Base-by-base conservation (phyloP, 345 rosid genomes). In the Luvunga scandens region DNA sequence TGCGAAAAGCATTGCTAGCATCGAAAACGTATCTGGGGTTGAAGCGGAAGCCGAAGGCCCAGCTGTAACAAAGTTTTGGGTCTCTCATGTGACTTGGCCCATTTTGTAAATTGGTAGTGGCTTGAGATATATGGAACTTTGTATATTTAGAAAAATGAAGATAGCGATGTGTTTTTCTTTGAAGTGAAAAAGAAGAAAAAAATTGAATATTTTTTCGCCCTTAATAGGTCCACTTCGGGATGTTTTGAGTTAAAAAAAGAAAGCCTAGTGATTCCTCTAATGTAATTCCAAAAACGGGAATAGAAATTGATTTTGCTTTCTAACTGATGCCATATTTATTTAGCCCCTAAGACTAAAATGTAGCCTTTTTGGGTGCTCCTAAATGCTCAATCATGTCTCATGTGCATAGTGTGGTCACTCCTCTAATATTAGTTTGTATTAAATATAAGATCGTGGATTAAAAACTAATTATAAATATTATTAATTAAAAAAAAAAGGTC, bases 1-100 rank as follows among this genome's bases (percentile, higher is more conserved):
- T 14, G 5, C 13, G 5, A 12, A 45, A 45, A 12, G 18, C 3
- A 10, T 4, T 1, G 0, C 0, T 1, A 12, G 0, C 16, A 45
- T 45, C 1, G 7, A 53, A 18, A 53, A 18, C 18, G 22, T 1
- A 1, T 19, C 6, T 0, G 0, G 22, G 7, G 7, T 53, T 53
- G 22, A 4, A 53, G 57, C 21, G 6, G 22, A 50, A 28, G 0
- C n/a, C 13, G 5, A 28, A 70, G 30, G 73, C 73, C 61, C 61
- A 70, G 0, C 4, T 28, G 2, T 16, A 4, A 53, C 0, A 1
- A 18, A 19, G 22, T 1, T 53, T 18, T 53, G 0, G 57, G 57
- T 53, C 16, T 53, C 57, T 53, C 18, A 9, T 18, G 24, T 8
- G 56, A 7, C n/a, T 7, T 9, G 16, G 60, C 59, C 73, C 73